Percentiles rank a stretch among this genome's conserved stretches.
Evolutionary conservation across 768 basidiomycete species (phyloP).

Genomic region (Tricholoma matsutake): DNA sequence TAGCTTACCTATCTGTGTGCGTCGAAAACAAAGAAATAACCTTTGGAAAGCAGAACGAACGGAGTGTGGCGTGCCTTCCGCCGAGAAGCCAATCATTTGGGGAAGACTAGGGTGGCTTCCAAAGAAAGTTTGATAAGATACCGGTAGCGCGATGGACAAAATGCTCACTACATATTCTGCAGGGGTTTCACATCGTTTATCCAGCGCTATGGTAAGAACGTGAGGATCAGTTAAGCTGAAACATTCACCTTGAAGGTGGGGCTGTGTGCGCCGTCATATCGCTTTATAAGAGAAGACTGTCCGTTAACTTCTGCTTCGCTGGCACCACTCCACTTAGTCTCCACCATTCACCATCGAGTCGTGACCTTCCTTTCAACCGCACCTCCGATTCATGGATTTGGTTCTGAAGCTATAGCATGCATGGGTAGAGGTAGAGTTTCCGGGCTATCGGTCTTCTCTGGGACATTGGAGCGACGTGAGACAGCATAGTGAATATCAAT

Average conservation of each 20-base stretch:
- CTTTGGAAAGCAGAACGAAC: too few relatives aligned
- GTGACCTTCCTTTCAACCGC: constrained; percentile 31
- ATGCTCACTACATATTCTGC: constrained; percentile 46
- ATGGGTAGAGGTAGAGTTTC: background rate
- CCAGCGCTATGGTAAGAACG: constrained; percentile 36
- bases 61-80: too few relatives aligned
- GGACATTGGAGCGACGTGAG: constrained; percentile 11
- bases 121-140: background rate
- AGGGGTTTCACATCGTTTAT: constrained; percentile 46
- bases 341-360: constrained; percentile 47
- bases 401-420: too few relatives aligned
- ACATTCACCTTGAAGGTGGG: constrained; percentile 29
- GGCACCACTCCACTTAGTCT: constrained; percentile 51
- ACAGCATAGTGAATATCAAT: constrained; percentile 45
- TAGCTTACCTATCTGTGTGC: too few relatives aligned
- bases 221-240: background rate
- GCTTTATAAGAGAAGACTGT: constrained; percentile 38
- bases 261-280: constrained; percentile 37
- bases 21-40: too few relatives aligned
- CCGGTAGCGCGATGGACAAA: background rate
- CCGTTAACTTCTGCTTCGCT: constrained; percentile 40
- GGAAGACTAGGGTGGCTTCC: constrained; percentile 48
- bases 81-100: constrained; percentile 44
- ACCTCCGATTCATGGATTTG: constrained; percentile 36
- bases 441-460: constrained; percentile 2